These are phyloP conservation scores for Aspergillus brunneoviolaceus DNA, from an alignment of 2,329 filamentous ascomycete genomes.

Conservation along the genomic window DNA sequence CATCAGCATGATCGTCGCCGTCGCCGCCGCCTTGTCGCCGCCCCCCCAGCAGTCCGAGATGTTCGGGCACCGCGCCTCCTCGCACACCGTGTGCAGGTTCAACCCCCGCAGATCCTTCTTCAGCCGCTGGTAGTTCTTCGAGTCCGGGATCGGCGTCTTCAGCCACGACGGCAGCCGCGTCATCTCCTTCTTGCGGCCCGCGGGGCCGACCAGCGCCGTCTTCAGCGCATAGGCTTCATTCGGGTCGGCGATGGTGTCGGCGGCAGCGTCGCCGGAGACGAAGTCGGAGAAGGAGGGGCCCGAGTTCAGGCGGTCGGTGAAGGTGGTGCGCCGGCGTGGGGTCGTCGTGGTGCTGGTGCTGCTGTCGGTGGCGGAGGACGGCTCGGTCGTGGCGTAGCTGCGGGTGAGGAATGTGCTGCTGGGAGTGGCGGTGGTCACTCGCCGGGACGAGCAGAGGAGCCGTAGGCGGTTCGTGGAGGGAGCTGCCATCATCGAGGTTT, in stretches of 20 bases:
- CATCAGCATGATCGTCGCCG: conserved; percentile 99
- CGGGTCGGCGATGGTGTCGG: conserved; percentile 42
- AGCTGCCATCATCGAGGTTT: conserved; percentile 30
- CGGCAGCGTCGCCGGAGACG: conserved; percentile 47
- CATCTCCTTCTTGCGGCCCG: conserved; percentile 63
- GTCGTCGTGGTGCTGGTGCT: conserved; percentile 49
- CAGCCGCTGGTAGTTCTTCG: conserved; percentile 88
- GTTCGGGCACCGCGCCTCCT: conserved; percentile 95
- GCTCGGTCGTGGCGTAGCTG: conserved; percentile 42
- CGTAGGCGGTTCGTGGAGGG: conserved; percentile 33
- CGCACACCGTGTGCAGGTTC: conserved; percentile 91
- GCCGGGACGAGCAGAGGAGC: conserved; percentile 30
- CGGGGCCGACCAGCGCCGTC: conserved; percentile 61
- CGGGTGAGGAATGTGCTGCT: conserved; percentile 24
- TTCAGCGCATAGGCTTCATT: conserved; percentile 60
- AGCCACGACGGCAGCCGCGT: conserved; percentile 87
- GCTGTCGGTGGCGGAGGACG: conserved; percentile 34
- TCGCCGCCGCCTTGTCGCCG: conserved; percentile 80
- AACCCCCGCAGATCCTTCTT: conserved; percentile 89
- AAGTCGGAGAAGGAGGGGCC: conserved; percentile 67
- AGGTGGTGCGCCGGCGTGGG: conserved; percentile 55
- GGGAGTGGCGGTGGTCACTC: conserved; percentile 18
- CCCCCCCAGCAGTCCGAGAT: conserved; percentile 98
- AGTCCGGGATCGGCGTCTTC: conserved; percentile 88
- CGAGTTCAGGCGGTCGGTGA: conserved; percentile 62